Evolutionary conservation across 768 basidiomycete genomes (phyloP).

Genomic region (Xerocomus spinulosus): DNA sequence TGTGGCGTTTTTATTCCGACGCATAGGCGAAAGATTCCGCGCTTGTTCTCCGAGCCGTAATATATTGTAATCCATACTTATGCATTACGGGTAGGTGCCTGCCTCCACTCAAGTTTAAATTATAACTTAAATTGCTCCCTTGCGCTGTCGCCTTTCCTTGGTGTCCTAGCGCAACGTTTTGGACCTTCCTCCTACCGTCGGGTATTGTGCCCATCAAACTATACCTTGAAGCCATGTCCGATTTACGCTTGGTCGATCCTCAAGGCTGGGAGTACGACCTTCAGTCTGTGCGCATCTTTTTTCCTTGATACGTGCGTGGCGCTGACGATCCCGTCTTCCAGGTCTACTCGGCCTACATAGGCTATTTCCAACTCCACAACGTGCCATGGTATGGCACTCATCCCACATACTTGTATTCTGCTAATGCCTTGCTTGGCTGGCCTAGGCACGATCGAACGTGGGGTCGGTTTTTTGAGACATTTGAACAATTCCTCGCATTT

Average conservation of each 20-base stretch:
- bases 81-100: slow-evolving; percentile 9
- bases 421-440: not conserved
- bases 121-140: slow-evolving; percentile 12
- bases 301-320: not conserved
- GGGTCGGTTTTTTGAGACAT: slow-evolving; percentile 74
- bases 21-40: slow-evolving; percentile 6
- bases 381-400: slow-evolving; percentile 52
- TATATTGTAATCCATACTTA: slow-evolving; percentile 12
- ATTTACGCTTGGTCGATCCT: slow-evolving; percentile 71
- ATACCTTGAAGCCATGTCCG: slow-evolving; percentile 42
- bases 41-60: slow-evolving; percentile 17
- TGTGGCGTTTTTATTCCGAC: slow-evolving; percentile 21
- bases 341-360: slow-evolving; percentile 75
- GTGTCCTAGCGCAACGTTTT: not conserved
- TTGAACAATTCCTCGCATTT: slow-evolving; percentile 74
- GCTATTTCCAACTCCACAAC: slow-evolving; percentile 67
- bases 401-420: not conserved
- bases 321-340: slow-evolving; percentile 15
- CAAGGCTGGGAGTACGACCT: slow-evolving; percentile 78
- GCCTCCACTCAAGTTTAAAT: slow-evolving; percentile 11
- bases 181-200: not conserved
- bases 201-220: not conserved
- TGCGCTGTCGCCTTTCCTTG: not conserved
- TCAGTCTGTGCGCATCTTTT: slow-evolving; percentile 52
- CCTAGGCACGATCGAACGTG: slow-evolving; percentile 74